Base-by-base conservation (phyloP, 768 basidiomycete species). In the Tubosaeta brunneosetosa region DNA sequence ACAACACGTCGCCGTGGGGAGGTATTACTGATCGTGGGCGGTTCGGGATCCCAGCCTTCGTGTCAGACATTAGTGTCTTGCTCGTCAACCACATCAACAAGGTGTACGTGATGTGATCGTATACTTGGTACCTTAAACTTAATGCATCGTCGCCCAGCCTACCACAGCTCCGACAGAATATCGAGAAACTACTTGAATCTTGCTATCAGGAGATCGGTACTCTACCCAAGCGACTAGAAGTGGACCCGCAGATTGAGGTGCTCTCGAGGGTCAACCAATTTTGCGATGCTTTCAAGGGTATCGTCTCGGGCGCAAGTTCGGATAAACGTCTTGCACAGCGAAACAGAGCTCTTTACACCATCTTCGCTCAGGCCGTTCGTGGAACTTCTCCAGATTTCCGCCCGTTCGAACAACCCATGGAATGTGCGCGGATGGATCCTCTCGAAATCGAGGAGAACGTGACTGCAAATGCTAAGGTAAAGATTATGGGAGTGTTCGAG, bases 1-100 rank as follows among this genome's bases (percentile, higher is more conserved):
- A 69, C 13, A 60, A 55, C 0, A 79, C 70, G 1, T n/a, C 64
- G 0, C 85, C 84, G 0, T 88, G 86, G 86, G 74, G 62, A 25
- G 64, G 66, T 4, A 69, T 81, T n/a, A 16, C 54, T 2, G 71
- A 79, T 43, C 71, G 74, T 13, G 53, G 59, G 19, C 77, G 83
- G 2, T 81, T 86, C 32, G 86, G 86, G 0, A 75, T 83, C 33
- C 57, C 72, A 66, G 2, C 75, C 26, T 74, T 88, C 12, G 79
- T 85, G 0, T 56, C 66, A 2, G 74, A 74, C 53, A 72, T 85
- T 17, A 84, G 83, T 47, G 58, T 60, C 34, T 68, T 84, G 11
- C 71, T 88, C 13, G 73, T 83, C 11, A 48, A 64, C 0, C 71
- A 78, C 16, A 83, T 86, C 41, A 76, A 77, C 32, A 65, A 58